These are phyloP conservation scores for Pseudonitzschia multiseries DNA, from an alignment of 108 stramenopile species.

Conservation along the genomic window DNA sequence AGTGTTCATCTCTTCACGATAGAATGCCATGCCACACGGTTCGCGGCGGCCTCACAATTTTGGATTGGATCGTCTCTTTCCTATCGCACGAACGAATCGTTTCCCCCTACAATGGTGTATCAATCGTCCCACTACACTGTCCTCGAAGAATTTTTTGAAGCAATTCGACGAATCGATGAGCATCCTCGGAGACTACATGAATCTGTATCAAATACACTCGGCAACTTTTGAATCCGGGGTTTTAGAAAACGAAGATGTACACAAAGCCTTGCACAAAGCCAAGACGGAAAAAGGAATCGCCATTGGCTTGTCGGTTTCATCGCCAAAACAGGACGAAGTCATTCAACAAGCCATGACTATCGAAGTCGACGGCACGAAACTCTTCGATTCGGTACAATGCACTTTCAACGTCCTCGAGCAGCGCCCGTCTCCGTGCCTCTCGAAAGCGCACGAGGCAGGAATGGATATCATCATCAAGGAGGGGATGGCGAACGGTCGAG, in stretches of 20 bases:
- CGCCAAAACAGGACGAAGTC: slow-evolving; percentile 61
- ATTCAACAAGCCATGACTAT: slow-evolving; percentile 59
- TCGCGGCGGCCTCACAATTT: neutral
- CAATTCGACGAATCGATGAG: slow-evolving; percentile 59
- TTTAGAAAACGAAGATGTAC: slow-evolving; percentile 48
- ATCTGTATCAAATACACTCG: slow-evolving; percentile 79
- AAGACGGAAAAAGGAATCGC: slow-evolving; percentile 58
- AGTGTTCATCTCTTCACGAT: neutral
- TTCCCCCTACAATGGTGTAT: too few relatives aligned
- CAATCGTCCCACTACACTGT: neutral
- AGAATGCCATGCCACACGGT: neutral
- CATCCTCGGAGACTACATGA: slow-evolving; percentile 59
- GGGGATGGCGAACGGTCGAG: slow-evolving; percentile 77
- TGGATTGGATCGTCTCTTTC: too few relatives aligned
- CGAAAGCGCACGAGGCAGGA: slow-evolving; percentile 57
- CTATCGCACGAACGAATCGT: too few relatives aligned
- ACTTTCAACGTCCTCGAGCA: slow-evolving; percentile 82
- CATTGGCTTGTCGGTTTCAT: slow-evolving; percentile 74
- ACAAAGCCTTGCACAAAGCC: slow-evolving; percentile 55
- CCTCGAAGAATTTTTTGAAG: slow-evolving; percentile 51
- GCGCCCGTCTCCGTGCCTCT: slow-evolving; percentile 43
- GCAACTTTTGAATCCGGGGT: slow-evolving; percentile 82
- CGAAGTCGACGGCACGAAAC: slow-evolving; percentile 20
- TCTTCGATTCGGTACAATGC: slow-evolving; percentile 85
- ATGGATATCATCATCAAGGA: slow-evolving; percentile 84